phyloP scores from a whole-genome alignment of 345 rosid genomes.

The Citrus mangshanensis region DNA sequence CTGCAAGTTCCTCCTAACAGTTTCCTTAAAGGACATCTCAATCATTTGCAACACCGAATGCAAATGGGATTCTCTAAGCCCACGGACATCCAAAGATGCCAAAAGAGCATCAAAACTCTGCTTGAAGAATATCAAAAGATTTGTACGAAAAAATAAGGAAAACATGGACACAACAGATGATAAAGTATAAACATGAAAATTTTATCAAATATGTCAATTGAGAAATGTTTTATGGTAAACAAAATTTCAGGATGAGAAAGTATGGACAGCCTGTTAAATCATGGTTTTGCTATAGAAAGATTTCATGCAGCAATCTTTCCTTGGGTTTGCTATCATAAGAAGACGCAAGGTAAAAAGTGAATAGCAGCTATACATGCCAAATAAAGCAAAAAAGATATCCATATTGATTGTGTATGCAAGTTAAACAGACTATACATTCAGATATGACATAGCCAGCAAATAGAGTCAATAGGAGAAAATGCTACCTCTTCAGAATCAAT shows the following conservation, averaged over 20 bases:
- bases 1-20: slow-evolving; percentile 37
- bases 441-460: neutral
- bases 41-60: slow-evolving; percentile 65
- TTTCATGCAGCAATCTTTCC: neutral
- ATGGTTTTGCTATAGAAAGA: neutral
- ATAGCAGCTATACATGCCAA: neutral
- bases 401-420: neutral
- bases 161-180: neutral
- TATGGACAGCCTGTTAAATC: neutral
- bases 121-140: slow-evolving; percentile 1
- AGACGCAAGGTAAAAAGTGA: too few species aligned
- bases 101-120: slow-evolving; percentile 71
- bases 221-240: neutral
- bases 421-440: neutral
- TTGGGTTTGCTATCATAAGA: neutral
- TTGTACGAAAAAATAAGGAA: neutral
- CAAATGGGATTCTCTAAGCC: slow-evolving; percentile 75
- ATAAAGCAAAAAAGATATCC: neutral
- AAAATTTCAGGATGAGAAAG: neutral
- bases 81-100: slow-evolving; percentile 75
- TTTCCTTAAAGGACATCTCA: slow-evolving; percentile 66
- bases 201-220: neutral
- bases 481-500: slow-evolving; percentile 78
- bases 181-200: neutral
- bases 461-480: neutral